A percentile compares a stretch with the other conserved stretches of the same genome.
phyloP scores from a whole-genome alignment of 176 grass and related monocot genomes.

The Secale cereale region DNA sequence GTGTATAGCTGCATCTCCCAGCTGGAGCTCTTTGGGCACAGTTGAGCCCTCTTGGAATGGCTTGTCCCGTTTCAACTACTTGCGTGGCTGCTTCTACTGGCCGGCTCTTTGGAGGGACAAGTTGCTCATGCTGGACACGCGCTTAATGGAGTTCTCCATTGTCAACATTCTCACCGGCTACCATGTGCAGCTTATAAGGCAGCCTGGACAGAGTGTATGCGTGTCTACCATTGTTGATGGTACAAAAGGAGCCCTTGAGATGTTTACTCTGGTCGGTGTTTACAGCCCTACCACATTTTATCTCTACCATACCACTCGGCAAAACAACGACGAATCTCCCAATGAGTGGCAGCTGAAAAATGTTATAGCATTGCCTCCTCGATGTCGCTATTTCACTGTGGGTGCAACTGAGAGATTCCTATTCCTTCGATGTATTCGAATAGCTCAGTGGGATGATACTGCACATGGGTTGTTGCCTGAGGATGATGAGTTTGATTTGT shows the following conservation, averaged over 20 bases:
- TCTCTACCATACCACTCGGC: neutral
- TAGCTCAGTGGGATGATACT: neutral
- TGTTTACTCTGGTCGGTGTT: neutral
- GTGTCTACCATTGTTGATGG: neutral
- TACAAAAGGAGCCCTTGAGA: neutral
- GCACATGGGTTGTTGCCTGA: neutral
- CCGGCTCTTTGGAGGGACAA: neutral
- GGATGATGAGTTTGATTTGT: neutral
- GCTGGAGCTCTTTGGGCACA: slow-evolving; percentile 4
- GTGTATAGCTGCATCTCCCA: neutral
- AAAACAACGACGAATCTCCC: neutral
- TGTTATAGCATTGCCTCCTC: neutral
- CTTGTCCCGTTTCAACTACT: neutral
- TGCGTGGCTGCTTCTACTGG: slow-evolving; percentile 6
- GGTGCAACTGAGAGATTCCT: slow-evolving; percentile 7
- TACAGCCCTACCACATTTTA: neutral
- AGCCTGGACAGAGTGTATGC: neutral
- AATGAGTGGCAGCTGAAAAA: neutral
- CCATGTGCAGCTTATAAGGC: neutral
- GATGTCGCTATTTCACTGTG: neutral
- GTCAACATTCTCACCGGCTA: neutral
- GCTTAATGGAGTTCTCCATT: neutral
- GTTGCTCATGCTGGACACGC: neutral
- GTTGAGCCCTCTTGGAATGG: neutral
- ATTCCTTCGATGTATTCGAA: neutral